phyloP scores from a whole-genome alignment of 2,329 filamentous ascomycete genomes.

The Colletotrichum cuscutae region DNA sequence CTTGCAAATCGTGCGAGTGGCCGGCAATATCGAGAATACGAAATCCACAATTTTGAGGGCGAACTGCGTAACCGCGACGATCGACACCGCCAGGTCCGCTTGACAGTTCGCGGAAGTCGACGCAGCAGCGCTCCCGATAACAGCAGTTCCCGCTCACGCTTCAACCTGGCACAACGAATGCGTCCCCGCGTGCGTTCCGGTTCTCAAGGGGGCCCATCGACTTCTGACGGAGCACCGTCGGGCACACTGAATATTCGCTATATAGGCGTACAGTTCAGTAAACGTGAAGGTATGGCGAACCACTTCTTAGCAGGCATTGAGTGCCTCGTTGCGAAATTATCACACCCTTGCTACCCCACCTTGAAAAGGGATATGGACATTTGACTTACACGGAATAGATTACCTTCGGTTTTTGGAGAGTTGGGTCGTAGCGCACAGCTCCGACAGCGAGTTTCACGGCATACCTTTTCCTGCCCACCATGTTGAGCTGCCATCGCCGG shows the following conservation, averaged over 20 bases:
- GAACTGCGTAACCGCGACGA: constrained; percentile 59
- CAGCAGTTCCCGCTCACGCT: constrained; percentile 48
- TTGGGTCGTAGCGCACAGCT: constrained; percentile 57
- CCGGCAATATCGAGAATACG: constrained; percentile 57
- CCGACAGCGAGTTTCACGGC: constrained; percentile 57
- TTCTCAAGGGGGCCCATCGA: constrained; percentile 36
- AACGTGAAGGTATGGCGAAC: constrained; percentile 52
- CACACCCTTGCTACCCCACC: neutral
- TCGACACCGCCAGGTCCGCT: constrained; percentile 54
- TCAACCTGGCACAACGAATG: constrained; percentile 55
- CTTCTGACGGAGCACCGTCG: constrained; percentile 39
- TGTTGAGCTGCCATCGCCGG: constrained; percentile 58
- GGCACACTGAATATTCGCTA: constrained; percentile 55
- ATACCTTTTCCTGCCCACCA: constrained; percentile 57
- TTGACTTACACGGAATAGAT: constrained; percentile 42
- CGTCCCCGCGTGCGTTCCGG: constrained; percentile 50
- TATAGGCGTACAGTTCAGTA: constrained; percentile 61
- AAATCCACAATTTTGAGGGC: constrained; percentile 58
- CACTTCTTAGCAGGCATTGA: neutral
- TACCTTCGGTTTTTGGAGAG: constrained; percentile 58
- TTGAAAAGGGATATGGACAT: neutral
- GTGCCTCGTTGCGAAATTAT: neutral
- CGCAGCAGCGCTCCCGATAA: constrained; percentile 53
- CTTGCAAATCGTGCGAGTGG: constrained; percentile 58
- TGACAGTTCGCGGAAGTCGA: constrained; percentile 52